Percentiles rank a stretch among this genome's conserved stretches.
These are phyloP conservation scores for Syzygium syzygioides DNA, from an alignment of 441 rosid species.

Conservation along the genomic window DNA sequence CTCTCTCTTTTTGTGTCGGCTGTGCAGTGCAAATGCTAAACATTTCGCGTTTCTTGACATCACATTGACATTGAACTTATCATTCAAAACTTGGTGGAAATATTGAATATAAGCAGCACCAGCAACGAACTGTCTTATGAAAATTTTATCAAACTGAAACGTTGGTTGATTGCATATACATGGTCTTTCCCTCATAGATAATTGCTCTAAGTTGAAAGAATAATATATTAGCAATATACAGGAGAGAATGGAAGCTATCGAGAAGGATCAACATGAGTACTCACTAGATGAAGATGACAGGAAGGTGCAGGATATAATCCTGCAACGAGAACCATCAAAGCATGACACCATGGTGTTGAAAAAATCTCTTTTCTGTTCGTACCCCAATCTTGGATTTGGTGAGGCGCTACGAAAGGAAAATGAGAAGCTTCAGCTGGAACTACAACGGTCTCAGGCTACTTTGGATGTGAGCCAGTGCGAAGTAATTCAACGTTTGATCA, in stretches of 20 bases:
- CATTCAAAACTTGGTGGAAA: not conserved
- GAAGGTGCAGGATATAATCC: conserved; percentile 65
- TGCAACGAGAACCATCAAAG: conserved; percentile 60
- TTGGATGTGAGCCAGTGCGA: conserved; percentile 65
- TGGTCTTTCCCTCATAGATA: not conserved
- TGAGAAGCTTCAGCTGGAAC: conserved; percentile 68
- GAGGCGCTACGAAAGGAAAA: conserved; percentile 68
- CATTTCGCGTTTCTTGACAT: not conserved
- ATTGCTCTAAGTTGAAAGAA: not conserved
- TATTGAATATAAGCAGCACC: not conserved
- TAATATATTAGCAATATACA: conserved; percentile 7
- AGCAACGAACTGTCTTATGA: not conserved
- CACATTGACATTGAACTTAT: not conserved
- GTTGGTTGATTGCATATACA: not conserved
- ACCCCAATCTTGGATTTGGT: conserved; percentile 70
- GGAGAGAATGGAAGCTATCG: conserved; percentile 84
- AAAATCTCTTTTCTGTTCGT: conserved; percentile 72
- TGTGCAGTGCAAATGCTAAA: not conserved
- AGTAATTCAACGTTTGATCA: conserved; percentile 74
- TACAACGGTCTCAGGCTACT: conserved; percentile 64
- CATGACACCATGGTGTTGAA: conserved; percentile 54
- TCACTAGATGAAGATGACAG: conserved; percentile 85
- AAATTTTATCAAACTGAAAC: not conserved
- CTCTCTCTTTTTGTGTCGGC: not conserved
- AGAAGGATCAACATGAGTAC: conserved; percentile 76